A percentile compares a stretch with the other conserved stretches of the same genome.
phyloP scores from a whole-genome alignment of 2,329 filamentous ascomycete species.

The Colletotrichum horii region DNA sequence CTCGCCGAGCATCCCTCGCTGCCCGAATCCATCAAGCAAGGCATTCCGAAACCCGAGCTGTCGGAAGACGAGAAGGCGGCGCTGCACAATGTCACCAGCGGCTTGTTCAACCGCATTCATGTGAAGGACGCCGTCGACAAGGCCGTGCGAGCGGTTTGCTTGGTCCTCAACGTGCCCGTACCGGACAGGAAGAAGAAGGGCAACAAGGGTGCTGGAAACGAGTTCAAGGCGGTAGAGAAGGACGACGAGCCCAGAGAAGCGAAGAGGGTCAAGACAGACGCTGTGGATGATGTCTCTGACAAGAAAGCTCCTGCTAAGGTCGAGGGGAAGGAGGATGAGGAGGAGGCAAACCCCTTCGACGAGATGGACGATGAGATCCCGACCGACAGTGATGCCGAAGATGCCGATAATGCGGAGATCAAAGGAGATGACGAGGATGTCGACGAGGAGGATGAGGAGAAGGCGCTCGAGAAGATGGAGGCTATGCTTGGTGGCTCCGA shows the following conservation, averaged over 20 bases:
- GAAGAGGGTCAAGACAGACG: slow-evolving; percentile 28
- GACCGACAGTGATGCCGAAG: slow-evolving; percentile 15
- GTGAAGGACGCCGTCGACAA: slow-evolving; percentile 55
- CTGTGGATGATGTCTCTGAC: slow-evolving; percentile 23
- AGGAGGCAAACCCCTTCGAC: slow-evolving; percentile 29
- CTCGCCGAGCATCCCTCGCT: slow-evolving; percentile 56
- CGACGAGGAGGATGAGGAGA: slow-evolving; percentile 36
- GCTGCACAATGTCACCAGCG: slow-evolving; percentile 65
- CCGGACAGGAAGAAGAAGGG: slow-evolving; percentile 48
- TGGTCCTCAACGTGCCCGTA: slow-evolving; percentile 50
- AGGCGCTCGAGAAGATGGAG: slow-evolving; percentile 48
- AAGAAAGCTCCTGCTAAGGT: slow-evolving; percentile 30
- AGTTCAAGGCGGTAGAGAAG: slow-evolving; percentile 35
- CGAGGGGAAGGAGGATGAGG: slow-evolving; percentile 32
- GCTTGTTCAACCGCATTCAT: slow-evolving; percentile 56
- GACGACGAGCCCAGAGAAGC: slow-evolving; percentile 33
- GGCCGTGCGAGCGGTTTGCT: slow-evolving; percentile 55
- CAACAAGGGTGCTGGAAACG: slow-evolving; percentile 34
- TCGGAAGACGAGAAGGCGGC: slow-evolving; percentile 56
- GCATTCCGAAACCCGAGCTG: slow-evolving; percentile 55
- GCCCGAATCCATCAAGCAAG: slow-evolving; percentile 51
- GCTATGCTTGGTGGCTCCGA: slow-evolving; percentile 50
- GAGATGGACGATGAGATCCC: slow-evolving; percentile 24
- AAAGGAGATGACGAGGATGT: slow-evolving; percentile 34
- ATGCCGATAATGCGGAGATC: slow-evolving; percentile 13